Evolutionary conservation across 2,329 filamentous ascomycete species (phyloP), one percentile per base, ranked within the genome.

Genomic region (Aspergillus hortae): DNA sequence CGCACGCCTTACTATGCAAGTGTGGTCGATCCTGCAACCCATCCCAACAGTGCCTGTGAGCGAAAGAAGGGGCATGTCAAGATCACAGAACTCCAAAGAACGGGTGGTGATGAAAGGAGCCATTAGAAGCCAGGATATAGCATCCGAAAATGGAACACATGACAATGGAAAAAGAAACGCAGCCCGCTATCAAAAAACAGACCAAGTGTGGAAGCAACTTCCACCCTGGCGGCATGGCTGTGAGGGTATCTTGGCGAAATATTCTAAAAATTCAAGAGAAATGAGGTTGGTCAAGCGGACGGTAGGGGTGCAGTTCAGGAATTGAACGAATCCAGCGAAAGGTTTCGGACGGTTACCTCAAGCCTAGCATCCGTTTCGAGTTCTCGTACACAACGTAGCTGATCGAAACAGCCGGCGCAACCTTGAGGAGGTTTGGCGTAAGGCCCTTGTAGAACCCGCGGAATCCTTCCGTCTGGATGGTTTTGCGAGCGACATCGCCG

Each of bases 361-460:
- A 62, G 17, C 75, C 77, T 59, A 95, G 77, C 32, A 88, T 68
- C 62, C 80, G 83, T 78, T 96, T 96, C 50, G 89, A 85, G 67
- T 94, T 94, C 74, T 96, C 91, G 67, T 96, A 96, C 55, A 94
- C 88, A 64, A 95, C 84, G 79, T 94, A 96, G 49, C 90, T 92
- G 68, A 99, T 97, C 63, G 91, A 96, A 49, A 99, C 87, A 27
- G 94, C 91, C 2, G 94, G 94, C 9, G 94, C 91, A 33, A 99
- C 94, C 77, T 99, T 99, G 62, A 99, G 79, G 36, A 99, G 77
- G 68, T 97, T 99, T 4, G 94, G 94, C 40, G 92, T 96, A 58
- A 97, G 78, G 1, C 94, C 94, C 73, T 95, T 96, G 79, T 96
- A 99, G 52, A 99, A 77, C 2, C 94, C 94, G 53, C 89, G 81